Evolutionary conservation across 345 rosid genomes (phyloP).

Genomic region (Gossypium turneri): DNA sequence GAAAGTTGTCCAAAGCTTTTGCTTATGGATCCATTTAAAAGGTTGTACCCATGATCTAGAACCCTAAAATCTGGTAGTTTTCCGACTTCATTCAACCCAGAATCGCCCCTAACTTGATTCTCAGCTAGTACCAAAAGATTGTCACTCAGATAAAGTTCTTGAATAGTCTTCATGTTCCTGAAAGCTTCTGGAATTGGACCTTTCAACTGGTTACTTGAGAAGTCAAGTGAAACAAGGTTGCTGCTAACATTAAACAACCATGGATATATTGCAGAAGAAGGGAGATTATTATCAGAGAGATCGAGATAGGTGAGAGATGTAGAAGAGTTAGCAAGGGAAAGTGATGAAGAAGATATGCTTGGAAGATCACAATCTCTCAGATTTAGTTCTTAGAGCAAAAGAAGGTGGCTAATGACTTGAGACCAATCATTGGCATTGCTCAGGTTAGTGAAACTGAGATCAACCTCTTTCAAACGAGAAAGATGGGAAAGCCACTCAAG

Average conservation of each 20-base stretch:
- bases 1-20: no score
- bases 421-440: not conserved
- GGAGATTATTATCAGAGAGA: not conserved
- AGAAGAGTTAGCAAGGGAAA: not conserved
- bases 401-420: not conserved
- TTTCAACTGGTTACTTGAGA: not conserved
- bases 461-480: not conserved
- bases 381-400: not conserved
- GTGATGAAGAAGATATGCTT: not conserved
- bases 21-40: no score
- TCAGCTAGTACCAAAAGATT: not conserved
- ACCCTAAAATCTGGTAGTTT: no score
- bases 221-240: not conserved
- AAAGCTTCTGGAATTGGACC: conserved; percentile 1
- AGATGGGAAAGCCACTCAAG: not conserved
- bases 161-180: not conserved
- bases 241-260: not conserved
- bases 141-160: not conserved
- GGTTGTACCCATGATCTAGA: no score
- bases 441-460: not conserved
- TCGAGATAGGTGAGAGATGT: not conserved
- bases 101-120: no score
- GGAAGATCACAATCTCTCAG: not conserved
- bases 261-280: not conserved
- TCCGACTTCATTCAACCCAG: no score